A percentile compares a stretch with the other conserved stretches of the same genome.
phyloP scores from a whole-genome alignment of 306 rosid species.

The Comarum palustre region DNA sequence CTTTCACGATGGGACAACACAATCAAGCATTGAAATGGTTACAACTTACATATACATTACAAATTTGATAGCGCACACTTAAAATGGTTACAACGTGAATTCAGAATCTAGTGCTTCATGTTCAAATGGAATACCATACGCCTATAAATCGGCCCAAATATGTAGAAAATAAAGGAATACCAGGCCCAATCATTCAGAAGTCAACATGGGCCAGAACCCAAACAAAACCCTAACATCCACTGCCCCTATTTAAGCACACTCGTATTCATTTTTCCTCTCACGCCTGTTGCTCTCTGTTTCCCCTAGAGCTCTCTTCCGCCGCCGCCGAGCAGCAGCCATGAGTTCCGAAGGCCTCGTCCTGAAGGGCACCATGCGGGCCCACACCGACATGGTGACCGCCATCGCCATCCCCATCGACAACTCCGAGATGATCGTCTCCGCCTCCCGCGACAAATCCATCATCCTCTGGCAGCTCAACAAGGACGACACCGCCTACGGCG shows the following conservation, averaged over 20 bases:
- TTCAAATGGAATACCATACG: too few relatives aligned
- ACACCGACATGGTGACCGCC: constrained; percentile 88
- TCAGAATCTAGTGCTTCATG: too few relatives aligned
- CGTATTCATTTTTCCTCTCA: not conserved
- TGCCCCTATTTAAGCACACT: constrained; percentile 31
- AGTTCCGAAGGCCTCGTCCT: constrained; percentile 72
- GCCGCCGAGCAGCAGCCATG: constrained; percentile 12
- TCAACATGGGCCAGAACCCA: too few relatives aligned
- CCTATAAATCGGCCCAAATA: too few relatives aligned
- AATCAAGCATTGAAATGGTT: too few relatives aligned
- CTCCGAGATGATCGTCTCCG: constrained; percentile 75
- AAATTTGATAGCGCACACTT: too few relatives aligned
- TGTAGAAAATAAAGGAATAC: too few relatives aligned
- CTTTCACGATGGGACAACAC: too few relatives aligned
- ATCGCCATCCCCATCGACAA: constrained; percentile 94
- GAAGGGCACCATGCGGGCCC: constrained; percentile 89
- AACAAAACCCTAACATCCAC: not conserved
- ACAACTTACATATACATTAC: too few relatives aligned
- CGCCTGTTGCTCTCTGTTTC: not conserved
- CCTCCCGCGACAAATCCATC: constrained; percentile 92
- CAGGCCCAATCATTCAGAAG: too few relatives aligned
- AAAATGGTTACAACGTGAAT: too few relatives aligned
- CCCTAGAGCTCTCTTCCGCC: constrained; percentile 13
- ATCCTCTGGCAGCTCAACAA: constrained; percentile 83
- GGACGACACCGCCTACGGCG: constrained; percentile 89